Percentiles rank a stretch among this genome's conserved stretches.
These are phyloP conservation scores for Aspergillus fructus DNA, from an alignment of 2,329 filamentous ascomycete species.

Conservation along the genomic window DNA sequence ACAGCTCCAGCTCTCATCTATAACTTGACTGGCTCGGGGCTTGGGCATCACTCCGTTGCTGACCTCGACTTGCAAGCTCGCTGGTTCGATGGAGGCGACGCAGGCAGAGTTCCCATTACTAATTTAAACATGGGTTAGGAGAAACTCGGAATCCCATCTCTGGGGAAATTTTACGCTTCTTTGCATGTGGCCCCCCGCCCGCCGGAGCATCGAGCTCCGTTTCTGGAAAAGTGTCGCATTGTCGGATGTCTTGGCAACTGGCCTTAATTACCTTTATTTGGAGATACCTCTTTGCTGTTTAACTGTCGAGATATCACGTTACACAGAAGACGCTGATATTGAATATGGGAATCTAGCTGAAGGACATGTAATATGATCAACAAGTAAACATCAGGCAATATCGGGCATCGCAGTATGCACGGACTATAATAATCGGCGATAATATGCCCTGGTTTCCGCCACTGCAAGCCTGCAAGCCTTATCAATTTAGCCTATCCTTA, in stretches of 20 bases:
- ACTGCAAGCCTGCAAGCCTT: no score
- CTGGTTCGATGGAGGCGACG: background rate
- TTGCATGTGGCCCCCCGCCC: background rate
- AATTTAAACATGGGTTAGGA: background rate
- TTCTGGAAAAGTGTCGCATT: background rate
- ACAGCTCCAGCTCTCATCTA: background rate
- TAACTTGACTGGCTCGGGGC: background rate
- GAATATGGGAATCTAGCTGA: no score
- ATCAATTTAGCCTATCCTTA: no score
- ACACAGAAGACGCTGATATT: no score
- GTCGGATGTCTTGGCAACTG: background rate
- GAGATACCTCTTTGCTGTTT: background rate
- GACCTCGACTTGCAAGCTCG: background rate
- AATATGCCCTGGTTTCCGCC: no score
- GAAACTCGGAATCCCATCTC: background rate
- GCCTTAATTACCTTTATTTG: background rate
- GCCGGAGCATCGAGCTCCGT: background rate
- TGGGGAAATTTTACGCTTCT: background rate
- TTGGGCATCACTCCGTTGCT: conserved; percentile 7
- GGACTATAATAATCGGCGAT: no score
- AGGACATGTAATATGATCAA: background rate
- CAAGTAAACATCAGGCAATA: background rate
- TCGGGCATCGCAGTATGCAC: background rate
- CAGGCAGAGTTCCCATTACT: background rate
- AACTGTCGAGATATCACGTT: no score